phyloP scores from a whole-genome alignment of 1,284 basidiomycete genomes.

The Coriolopsis trogii region DNA sequence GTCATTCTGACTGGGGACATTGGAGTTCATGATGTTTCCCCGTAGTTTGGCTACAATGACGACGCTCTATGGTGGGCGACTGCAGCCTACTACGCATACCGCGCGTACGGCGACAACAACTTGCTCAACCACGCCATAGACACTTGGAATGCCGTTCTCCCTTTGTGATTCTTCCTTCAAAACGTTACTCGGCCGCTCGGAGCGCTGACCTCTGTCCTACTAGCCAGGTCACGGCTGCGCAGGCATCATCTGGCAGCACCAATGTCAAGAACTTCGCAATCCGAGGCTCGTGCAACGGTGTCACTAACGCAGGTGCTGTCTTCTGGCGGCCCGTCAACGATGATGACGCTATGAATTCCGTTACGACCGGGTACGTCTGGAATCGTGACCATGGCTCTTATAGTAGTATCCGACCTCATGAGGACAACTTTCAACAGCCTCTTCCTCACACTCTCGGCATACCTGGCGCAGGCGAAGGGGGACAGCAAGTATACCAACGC shows the following conservation, averaged over 20 bases:
- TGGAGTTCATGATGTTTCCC: too few species aligned
- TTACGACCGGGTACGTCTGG: conserved; percentile 48
- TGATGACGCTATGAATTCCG: conserved; percentile 46
- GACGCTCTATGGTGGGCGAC: conserved; percentile 55
- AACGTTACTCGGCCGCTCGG: not conserved
- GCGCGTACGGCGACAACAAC: conserved; percentile 45
- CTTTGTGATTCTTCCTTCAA: conserved; percentile 40
- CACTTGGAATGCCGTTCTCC: conserved; percentile 51
- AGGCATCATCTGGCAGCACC: conserved; percentile 39
- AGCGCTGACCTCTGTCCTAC: conserved; percentile 28
- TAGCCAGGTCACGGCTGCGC: conserved; percentile 36
- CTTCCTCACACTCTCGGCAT: conserved; percentile 44
- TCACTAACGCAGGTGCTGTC: conserved; percentile 35
- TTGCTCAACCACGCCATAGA: conserved; percentile 46
- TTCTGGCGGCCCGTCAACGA: conserved; percentile 50
- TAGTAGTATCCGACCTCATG: not conserved
- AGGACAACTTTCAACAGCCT: conserved; percentile 25
- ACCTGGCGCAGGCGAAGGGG: conserved; percentile 47
- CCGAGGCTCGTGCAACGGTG: conserved; percentile 43
- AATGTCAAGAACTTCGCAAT: conserved; percentile 45
- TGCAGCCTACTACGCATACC: conserved; percentile 50
- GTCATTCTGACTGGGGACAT: not conserved
- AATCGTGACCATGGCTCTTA: not conserved
- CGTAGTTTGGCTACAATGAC: conserved; percentile 45
- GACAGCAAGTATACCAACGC: conserved; percentile 48